A percentile compares a stretch with the other conserved stretches of the same genome.
These are phyloP conservation scores for Beauveria asiatica DNA, from an alignment of 2,329 filamentous ascomycete species.

Conservation along the genomic window DNA sequence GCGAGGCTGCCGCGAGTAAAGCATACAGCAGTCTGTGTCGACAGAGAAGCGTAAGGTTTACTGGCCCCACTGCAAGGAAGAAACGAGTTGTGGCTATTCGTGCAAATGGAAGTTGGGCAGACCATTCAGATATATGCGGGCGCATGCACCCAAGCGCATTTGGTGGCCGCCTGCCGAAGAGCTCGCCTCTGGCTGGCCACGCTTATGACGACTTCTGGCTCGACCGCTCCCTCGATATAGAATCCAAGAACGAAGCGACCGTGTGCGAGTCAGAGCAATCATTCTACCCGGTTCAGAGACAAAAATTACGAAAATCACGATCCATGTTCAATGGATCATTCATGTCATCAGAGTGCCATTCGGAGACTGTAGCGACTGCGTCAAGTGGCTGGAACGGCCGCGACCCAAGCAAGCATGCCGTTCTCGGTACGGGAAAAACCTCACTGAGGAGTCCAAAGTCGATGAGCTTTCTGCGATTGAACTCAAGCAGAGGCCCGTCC, in stretches of 20 bases:
- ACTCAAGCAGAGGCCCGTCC: neutral
- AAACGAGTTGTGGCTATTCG: constrained; percentile 22
- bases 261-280: neutral
- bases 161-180: neutral
- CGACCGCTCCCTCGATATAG: neutral
- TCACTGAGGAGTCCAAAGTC: constrained; percentile 42
- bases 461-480: constrained; percentile 40
- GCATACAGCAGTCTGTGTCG: constrained; percentile 24
- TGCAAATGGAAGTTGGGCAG: constrained; percentile 16
- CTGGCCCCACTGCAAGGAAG: constrained; percentile 25
- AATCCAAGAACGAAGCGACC: neutral
- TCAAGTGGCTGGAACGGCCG: neutral
- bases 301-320: constrained; percentile 35
- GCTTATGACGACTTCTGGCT: neutral
- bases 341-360: constrained; percentile 1
- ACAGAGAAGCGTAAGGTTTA: constrained; percentile 50
- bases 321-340: constrained; percentile 41
- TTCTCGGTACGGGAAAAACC: neutral
- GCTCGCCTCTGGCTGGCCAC: neutral
- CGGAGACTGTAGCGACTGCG: neutral
- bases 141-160: neutral
- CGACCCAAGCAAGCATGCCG: neutral
- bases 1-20: constrained; percentile 15
- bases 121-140: neutral
- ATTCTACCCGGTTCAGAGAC: neutral